These are phyloP conservation scores for Polygonum aviculare DNA, from an alignment of 148 eudicot genomes.

Conservation along the genomic window DNA sequence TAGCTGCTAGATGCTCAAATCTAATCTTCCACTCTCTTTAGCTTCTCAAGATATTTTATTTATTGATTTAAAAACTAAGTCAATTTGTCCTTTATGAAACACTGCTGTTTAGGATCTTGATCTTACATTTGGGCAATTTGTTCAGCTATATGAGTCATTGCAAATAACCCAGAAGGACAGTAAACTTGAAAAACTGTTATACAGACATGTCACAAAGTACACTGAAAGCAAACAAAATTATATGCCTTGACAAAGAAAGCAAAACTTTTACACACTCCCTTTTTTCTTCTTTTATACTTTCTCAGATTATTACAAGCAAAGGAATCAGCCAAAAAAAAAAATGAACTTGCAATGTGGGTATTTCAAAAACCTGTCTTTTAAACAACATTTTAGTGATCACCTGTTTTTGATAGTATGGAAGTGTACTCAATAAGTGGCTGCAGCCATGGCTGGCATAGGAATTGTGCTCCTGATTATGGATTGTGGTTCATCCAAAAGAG, in stretches of 20 bases:
- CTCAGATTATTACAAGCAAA: not conserved
- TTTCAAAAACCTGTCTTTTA: not conserved
- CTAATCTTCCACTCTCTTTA: not conserved
- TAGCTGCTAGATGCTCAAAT: constrained; percentile 1
- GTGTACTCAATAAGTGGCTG: not conserved
- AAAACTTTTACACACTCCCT: not conserved
- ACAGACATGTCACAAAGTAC: not conserved
- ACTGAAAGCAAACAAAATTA: not conserved
- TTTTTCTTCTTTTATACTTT: not conserved
- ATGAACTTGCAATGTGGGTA: not conserved
- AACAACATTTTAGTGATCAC: not conserved
- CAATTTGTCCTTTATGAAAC: not conserved
- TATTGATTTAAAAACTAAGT: not conserved
- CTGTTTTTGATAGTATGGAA: not conserved
- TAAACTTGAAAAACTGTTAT: not conserved
- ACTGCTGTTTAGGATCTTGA: not conserved
- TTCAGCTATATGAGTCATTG: not conserved
- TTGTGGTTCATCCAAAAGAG: not conserved
- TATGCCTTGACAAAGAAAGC: not conserved
- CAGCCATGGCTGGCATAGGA: constrained; percentile 10
- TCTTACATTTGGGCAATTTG: too few relatives aligned
- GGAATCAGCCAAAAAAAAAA: not conserved
- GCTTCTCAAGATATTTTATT: not conserved
- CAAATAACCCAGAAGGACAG: not conserved
- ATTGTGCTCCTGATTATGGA: not conserved